Conservation (phyloP, 805 yeast genomes). For the Ogataea methylovora region DNA sequence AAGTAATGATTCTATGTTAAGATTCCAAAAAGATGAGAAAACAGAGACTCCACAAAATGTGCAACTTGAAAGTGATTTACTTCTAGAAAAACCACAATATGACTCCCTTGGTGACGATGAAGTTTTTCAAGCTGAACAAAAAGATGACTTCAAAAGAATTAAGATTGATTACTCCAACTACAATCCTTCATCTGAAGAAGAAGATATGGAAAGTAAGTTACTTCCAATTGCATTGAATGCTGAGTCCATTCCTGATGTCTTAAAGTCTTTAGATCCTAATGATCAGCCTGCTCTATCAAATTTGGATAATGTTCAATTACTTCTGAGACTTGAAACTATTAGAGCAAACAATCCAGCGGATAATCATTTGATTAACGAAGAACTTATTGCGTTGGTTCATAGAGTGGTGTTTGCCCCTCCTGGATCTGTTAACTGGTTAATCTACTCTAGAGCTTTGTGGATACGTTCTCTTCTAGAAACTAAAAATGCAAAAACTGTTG, state of each 20-base stretch:
- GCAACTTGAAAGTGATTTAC: constrained; percentile 64
- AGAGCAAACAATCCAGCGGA: constrained; percentile 66
- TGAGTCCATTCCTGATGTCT: constrained; percentile 51
- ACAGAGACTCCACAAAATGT: constrained; percentile 44
- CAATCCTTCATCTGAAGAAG: constrained; percentile 4
- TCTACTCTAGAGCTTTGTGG: constrained; percentile 83
- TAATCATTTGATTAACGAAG: constrained; percentile 70
- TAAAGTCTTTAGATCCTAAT: constrained; percentile 66
- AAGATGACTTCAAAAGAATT: constrained; percentile 30
- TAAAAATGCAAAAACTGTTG: constrained; percentile 74
- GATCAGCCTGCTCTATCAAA: constrained; percentile 66
- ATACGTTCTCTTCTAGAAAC: constrained; percentile 82
- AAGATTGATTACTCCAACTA: constrained; percentile 29
- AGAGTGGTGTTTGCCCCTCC: constrained; percentile 55
- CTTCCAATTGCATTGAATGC: constrained; percentile 58
- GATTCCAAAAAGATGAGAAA: constrained; percentile 9
- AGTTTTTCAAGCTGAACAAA: constrained; percentile 27
- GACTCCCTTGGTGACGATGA: constrained; percentile 50
- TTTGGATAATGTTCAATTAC: constrained; percentile 65
- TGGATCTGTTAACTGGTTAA: constrained; percentile 56
- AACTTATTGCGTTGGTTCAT: constrained; percentile 65
- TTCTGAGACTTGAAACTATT: constrained; percentile 58
- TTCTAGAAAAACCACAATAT: constrained; percentile 68
- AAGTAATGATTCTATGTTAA: constrained; percentile 24
- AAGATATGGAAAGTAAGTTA: constrained; percentile 29